Conservation (phyloP, 192 early-diverging fungal species). For the Podila epicladia region DNA sequence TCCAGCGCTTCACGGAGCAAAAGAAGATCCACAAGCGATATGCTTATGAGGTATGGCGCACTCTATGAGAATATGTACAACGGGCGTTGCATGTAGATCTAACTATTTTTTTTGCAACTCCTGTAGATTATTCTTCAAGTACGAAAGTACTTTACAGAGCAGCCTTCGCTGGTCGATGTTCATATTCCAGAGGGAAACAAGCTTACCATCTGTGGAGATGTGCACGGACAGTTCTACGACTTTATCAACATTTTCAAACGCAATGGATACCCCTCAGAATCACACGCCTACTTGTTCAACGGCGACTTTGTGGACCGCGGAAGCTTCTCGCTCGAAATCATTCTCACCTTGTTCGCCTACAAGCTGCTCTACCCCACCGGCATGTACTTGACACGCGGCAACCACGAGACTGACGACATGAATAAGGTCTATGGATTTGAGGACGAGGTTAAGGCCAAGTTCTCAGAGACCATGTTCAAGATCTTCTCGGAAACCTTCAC, state of each 20-base stretch:
- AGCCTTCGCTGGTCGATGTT: slow-evolving; percentile 88
- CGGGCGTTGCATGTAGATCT: neutral
- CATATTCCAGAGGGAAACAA: slow-evolving; percentile 74
- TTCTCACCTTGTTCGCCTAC: slow-evolving; percentile 90
- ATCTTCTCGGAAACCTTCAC: slow-evolving; percentile 96
- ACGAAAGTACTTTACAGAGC: slow-evolving; percentile 76
- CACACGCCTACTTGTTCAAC: slow-evolving; percentile 92
- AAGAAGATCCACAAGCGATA: slow-evolving; percentile 94
- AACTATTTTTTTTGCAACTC: neutral
- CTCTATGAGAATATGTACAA: neutral
- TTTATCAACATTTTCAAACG: slow-evolving; percentile 94
- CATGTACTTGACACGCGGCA: slow-evolving; percentile 92
- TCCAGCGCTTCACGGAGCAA: slow-evolving; percentile 84
- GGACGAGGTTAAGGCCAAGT: slow-evolving; percentile 97
- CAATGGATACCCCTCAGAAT: slow-evolving; percentile 88
- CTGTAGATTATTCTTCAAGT: slow-evolving; percentile 78
- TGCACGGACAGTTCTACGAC: slow-evolving; percentile 99
- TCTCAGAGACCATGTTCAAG: slow-evolving; percentile 90
- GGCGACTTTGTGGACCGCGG: slow-evolving; percentile 99
- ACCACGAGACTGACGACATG: slow-evolving; percentile 99
- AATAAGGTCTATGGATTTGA: slow-evolving; percentile 99
- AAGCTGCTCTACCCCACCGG: slow-evolving; percentile 89
- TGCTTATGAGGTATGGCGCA: slow-evolving; percentile 67
- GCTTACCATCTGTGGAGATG: slow-evolving; percentile 97
- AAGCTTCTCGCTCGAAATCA: slow-evolving; percentile 96